Percentiles rank a stretch among this genome's conserved stretches.
phyloP scores from a whole-genome alignment of 371 early-diverging fungal species.

The Mortierella sp. region DNA sequence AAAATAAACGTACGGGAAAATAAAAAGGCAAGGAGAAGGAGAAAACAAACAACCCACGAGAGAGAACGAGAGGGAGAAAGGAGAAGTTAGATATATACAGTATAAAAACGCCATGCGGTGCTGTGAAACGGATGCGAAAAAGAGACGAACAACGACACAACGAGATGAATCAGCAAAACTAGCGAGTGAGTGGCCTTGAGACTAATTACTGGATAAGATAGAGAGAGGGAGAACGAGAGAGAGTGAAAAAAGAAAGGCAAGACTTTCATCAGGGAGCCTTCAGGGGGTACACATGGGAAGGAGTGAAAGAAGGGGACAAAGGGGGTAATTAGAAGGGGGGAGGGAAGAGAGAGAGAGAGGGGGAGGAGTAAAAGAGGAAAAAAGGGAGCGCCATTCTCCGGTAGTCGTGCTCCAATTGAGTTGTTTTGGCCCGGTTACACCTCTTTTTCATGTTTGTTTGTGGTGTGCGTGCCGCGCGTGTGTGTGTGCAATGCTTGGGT shows the following conservation, averaged over 20 bases:
- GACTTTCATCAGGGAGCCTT: constrained; percentile 10
- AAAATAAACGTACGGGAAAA: not conserved
- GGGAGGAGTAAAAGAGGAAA: not conserved
- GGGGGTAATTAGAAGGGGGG: constrained; percentile 6
- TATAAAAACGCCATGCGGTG: not conserved
- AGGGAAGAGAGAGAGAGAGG: not conserved
- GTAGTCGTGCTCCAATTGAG: not conserved
- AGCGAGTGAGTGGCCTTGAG: not conserved
- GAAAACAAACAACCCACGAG: not conserved
- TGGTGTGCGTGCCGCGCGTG: not conserved
- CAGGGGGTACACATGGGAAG: constrained; percentile 26
- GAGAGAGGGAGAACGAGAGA: not conserved
- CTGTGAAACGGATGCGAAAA: not conserved
- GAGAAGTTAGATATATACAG: too few relatives aligned
- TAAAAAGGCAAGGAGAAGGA: constrained; percentile 2
- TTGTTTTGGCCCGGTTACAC: not conserved
- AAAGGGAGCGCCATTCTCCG: not conserved
- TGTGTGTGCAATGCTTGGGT: not conserved
- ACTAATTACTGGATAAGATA: not conserved
- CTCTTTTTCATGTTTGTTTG: not conserved
- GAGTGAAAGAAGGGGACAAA: not conserved
- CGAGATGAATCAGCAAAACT: not conserved
- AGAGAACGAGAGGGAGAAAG: not conserved
- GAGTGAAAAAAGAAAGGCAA: not conserved
- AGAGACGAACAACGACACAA: not conserved